phyloP scores from a whole-genome alignment of 768 basidiomycete genomes.

The Nidularia sp. region DNA sequence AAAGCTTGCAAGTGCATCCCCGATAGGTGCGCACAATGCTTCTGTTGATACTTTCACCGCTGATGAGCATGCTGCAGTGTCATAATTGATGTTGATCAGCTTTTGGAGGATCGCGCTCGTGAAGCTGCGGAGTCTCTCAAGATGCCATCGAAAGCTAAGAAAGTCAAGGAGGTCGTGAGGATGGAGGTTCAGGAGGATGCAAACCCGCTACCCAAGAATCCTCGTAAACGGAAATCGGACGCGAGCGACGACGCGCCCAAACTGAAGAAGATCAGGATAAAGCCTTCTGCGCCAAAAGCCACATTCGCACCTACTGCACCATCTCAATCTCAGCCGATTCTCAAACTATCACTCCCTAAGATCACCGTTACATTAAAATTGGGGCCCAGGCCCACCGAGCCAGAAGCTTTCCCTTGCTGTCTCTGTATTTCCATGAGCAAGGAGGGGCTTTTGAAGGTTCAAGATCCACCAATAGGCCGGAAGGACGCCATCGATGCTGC shows the following conservation, averaged over 20 bases:
- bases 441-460: conserved; percentile 59
- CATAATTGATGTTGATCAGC: conserved; percentile 87
- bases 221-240: conserved; percentile 39
- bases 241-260: conserved; percentile 28
- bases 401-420: conserved; percentile 61
- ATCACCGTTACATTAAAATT: conserved; percentile 63
- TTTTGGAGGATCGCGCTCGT: conserved; percentile 62
- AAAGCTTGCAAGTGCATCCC: conserved; percentile 70
- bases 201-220: conserved; percentile 29
- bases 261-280: conserved; percentile 46
- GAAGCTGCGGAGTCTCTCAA: conserved; percentile 25
- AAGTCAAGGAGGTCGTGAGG: conserved; percentile 17
- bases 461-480: conserved; percentile 58
- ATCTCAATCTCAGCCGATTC: conserved; percentile 11
- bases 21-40: conserved; percentile 48
- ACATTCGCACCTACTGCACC: too few relatives aligned
- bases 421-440: conserved; percentile 53
- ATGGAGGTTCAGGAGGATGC: conserved; percentile 13
- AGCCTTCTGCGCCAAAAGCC: conserved; percentile 22
- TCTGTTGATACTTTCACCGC: neutral
- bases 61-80: conserved; percentile 51
- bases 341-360: conserved; percentile 24
- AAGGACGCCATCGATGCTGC: conserved; percentile 49
- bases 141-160: conserved; percentile 14
- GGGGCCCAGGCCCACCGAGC: conserved; percentile 54